These are phyloP conservation scores for Neobulgaria alba DNA, from an alignment of 2,329 filamentous ascomycete genomes.

Conservation along the genomic window DNA sequence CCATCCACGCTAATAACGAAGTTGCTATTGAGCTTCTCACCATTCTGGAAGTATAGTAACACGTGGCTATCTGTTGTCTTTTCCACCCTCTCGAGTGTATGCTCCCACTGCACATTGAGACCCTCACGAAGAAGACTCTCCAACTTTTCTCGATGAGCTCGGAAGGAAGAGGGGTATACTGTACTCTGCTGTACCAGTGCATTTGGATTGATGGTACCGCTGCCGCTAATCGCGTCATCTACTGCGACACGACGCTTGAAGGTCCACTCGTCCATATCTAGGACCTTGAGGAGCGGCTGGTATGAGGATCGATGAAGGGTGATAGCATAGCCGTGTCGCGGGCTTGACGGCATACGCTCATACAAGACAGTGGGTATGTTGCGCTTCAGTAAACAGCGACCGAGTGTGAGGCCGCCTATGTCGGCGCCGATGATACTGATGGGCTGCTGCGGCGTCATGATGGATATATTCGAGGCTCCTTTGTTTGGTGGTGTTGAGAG, in stretches of 20 bases:
- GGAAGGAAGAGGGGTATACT: neutral
- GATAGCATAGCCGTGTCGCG: constrained; percentile 11
- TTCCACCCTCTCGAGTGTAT: constrained; percentile 2
- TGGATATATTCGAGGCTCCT: too few species aligned
- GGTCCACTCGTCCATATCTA: constrained; percentile 5
- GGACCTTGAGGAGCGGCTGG: constrained; percentile 6
- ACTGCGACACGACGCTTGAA: constrained; percentile 8
- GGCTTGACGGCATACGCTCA: constrained; percentile 7
- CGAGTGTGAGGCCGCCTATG: constrained; percentile 10
- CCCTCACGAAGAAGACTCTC: constrained; percentile 9
- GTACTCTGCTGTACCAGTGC: too few species aligned
- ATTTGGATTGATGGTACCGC: neutral
- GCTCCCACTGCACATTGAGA: constrained; percentile 10
- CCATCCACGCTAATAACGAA: constrained; percentile 8
- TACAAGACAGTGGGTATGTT: constrained; percentile 8
- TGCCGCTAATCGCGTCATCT: constrained; percentile 3
- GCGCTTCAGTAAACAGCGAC: constrained; percentile 6
- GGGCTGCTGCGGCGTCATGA: too few species aligned
- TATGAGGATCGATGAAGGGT: constrained; percentile 8
- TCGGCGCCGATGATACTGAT: constrained; percentile 13
- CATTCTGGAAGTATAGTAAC: constrained; percentile 6
- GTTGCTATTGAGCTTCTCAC: constrained; percentile 1
- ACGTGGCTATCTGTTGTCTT: neutral
- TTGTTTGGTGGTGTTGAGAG: too few species aligned
- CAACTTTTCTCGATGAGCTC: constrained; percentile 11